Conservation (phyloP, 495 filamentous ascomycete genomes). For the Penicillium subrubescens region DNA sequence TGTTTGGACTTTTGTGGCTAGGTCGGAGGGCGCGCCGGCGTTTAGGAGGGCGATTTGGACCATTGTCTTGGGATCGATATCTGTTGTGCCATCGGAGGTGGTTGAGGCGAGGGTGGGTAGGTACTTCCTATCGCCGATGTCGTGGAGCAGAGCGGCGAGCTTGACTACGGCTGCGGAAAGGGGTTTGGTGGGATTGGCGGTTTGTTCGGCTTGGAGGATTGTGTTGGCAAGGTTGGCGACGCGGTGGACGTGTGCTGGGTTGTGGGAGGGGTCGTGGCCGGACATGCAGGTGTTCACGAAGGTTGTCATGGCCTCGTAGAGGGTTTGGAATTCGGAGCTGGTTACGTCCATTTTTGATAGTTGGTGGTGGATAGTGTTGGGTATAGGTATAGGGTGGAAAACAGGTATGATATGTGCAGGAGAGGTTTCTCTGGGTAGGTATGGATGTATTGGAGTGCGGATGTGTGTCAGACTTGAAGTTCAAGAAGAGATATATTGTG, state of each 20-base stretch:
- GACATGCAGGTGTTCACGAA: constrained; percentile 76
- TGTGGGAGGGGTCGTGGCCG: constrained; percentile 81
- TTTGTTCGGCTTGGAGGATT: constrained; percentile 51
- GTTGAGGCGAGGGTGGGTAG: constrained; percentile 23
- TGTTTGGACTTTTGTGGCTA: constrained; percentile 66
- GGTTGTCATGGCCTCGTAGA: constrained; percentile 51
- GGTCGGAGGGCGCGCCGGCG: constrained; percentile 50
- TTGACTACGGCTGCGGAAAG: constrained; percentile 61
- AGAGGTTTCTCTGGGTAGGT: background rate
- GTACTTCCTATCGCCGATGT: constrained; percentile 88
- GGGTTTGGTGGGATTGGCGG: constrained; percentile 26
- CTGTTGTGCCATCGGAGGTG: background rate
- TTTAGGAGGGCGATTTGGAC: constrained; percentile 60
- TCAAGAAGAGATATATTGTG: background rate
- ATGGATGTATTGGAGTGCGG: background rate
- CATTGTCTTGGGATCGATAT: constrained; percentile 49
- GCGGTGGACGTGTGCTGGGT: constrained; percentile 79
- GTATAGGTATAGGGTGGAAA: background rate
- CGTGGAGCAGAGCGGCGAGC: constrained; percentile 79
- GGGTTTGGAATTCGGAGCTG: constrained; percentile 27
- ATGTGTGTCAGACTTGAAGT: background rate
- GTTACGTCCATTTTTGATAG: constrained; percentile 6
- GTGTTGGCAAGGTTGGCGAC: constrained; percentile 72
- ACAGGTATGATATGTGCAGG: constrained; percentile 2
- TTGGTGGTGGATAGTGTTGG: background rate